Base-by-base conservation (phyloP, 106 monocot genomes). In the Agapanthus africanus region DNA sequence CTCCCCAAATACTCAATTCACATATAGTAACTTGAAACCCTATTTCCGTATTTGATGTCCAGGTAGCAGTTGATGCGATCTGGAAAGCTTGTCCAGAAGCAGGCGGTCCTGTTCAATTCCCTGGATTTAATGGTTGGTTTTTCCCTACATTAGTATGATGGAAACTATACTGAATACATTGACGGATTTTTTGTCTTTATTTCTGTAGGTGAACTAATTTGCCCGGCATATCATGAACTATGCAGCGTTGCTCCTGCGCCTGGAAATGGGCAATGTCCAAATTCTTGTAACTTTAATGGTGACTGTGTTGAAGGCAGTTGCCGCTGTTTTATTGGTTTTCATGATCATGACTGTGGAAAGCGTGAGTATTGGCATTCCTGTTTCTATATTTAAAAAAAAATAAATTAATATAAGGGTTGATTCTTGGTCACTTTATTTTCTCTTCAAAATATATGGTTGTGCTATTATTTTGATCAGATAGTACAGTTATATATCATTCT, bases 31-130 rank as follows among this genome's bases (percentile, higher is more conserved):
- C 11, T 28, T 27, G 16, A 11, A 38, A 34, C 0, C 37, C 4
- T 9, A 68, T 39, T 72, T 46, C 32, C 2, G 39, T 39, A 71
- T 38, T 19, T 39, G 9, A 66, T 78, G 50, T 73, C 41, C 76
- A 99, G 99, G 90, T 99, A 67, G 93, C 93, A 35, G 90, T 93
- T 70, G 99, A 99, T 85, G 93, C 90, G 35, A 66, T 83, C 18
- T 99, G 99, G 99, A 93, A 83, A 77, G 40, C 49, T 37, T 99
- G 99, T 70, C 99, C 99, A 63, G 73, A 83, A 71, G 65, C 78
- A 65, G 99, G 99, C 69, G 99, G 99, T 56, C 87, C 99, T 60
- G 60, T 99, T 79, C 93, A 93, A 51, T 99, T 93, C 61, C 89
- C 82, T 68, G 90, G 99, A 36, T 99, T 99, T 75, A 90, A 87